phyloP scores from a whole-genome alignment of 352 stramenopile genomes.

The Blastocystis sp. region DNA sequence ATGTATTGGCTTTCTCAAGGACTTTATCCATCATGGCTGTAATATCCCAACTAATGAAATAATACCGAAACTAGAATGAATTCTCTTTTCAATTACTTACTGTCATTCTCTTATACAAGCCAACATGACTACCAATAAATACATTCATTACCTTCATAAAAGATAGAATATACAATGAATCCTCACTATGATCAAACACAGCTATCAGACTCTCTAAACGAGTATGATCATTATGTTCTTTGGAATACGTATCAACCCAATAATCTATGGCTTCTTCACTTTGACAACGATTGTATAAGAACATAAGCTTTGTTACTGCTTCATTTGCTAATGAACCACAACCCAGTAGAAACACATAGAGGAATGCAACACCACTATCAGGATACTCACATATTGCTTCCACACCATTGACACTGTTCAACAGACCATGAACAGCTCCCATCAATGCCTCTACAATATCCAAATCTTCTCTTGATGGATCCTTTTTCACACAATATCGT shows the following conservation, averaged over 20 bases:
- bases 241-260: conserved; percentile 7
- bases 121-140: neutral
- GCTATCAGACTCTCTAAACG: conserved; percentile 15
- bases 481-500: neutral
- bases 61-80: conserved; percentile 25
- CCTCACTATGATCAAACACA: conserved; percentile 36
- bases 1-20: neutral
- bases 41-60: conserved; percentile 48
- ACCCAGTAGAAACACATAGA: conserved; percentile 9
- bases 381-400: conserved; percentile 1
- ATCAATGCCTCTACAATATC: neutral
- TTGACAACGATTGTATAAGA: neutral
- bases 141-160: conserved; percentile 40
- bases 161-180: neutral
- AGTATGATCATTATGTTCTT: neutral
- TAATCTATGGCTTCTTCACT: neutral
- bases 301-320: neutral
- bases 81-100: neutral
- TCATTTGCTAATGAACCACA: neutral
- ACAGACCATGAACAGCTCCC: neutral
- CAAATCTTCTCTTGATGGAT: neutral
- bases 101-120: conserved; percentile 23
- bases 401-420: neutral
- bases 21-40: conserved; percentile 15
- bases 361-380: neutral